A percentile compares a stretch with the other conserved stretches of the same genome.
Conservation (phyloP, 495 filamentous ascomycete genomes). For the Clavariopsis aquatica region DNA sequence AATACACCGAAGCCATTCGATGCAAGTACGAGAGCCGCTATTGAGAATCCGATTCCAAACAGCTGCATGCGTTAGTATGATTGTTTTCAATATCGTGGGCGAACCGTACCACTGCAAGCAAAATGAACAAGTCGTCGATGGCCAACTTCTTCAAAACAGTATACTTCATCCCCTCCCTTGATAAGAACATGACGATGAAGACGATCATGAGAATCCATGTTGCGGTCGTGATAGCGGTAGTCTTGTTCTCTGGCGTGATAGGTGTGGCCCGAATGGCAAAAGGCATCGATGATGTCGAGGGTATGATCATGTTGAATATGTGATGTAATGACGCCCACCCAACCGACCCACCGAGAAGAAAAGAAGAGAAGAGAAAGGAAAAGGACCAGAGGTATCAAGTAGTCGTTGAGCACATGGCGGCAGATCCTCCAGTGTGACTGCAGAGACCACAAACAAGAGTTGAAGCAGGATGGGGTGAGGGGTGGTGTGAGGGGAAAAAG, state of each 20-base stretch:
- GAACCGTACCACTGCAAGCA: constrained; percentile 26
- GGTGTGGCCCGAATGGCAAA: constrained; percentile 11
- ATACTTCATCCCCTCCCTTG: constrained; percentile 21
- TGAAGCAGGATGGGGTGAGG: neutral
- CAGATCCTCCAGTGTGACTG: neutral
- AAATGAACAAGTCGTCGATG: constrained; percentile 28
- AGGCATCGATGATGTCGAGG: constrained; percentile 9
- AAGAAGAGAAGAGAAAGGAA: neutral
- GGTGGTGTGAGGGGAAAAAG: constrained; percentile 5
- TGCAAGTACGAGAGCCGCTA: constrained; percentile 26
- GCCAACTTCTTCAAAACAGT: constrained; percentile 16
- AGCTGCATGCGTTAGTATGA: constrained; percentile 9
- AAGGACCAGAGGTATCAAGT: neutral
- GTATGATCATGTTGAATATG: constrained; percentile 18
- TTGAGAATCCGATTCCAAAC: constrained; percentile 21
- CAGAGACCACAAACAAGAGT: neutral
- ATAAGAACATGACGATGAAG: constrained; percentile 21
- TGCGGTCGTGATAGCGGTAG: constrained; percentile 19
- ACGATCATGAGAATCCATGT: constrained; percentile 21
- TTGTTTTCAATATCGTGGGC: neutral
- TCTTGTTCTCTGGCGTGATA: constrained; percentile 22
- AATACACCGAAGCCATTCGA: constrained; percentile 27
- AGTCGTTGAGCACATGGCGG: constrained; percentile 11
- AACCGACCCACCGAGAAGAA: neutral
- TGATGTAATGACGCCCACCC: constrained; percentile 12